Evolutionary conservation across 2,329 filamentous ascomycete genomes (phyloP), one percentile per base, ranked within the genome.

Genomic region (Ophiostoma sp.): DNA sequence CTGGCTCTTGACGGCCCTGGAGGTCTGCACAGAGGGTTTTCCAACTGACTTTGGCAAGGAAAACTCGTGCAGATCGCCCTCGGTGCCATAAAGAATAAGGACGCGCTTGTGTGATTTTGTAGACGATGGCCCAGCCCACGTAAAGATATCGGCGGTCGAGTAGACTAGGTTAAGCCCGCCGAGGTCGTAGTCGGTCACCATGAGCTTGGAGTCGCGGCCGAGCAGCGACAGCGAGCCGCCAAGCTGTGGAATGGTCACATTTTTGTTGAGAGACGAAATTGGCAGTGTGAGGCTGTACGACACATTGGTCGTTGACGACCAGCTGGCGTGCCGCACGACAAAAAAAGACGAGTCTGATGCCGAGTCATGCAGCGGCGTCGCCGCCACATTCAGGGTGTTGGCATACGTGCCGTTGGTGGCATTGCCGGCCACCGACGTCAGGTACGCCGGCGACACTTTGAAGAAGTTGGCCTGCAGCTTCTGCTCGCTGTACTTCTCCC

Each of bases 281-380:
- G 48, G 48, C 27, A 67, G 66, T 15, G 44, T 67, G 41, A 67
- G 41, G 66, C 41, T 67, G 66, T 67, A 67, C 36, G 31, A 33
- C 7, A 67, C 17, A 23, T 44, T 27, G 4, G 31, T 20, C 11
- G 66, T 67, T 5, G 27, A 54, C 15, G 66, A 52, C 66, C 66
- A 67, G 66, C 52, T 54, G 44, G 66, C 66, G 11, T 67, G 66
- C 27, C 66, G 66, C 15, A 67, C 66, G 23, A 67, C 41, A 33
- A 35, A 67, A 33, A 69, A 48, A 3, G 44, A 48, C 44, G 44
- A 48, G 17, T 48, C 44, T 6, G 44, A 48, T 8, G 5, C 6
- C 20, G 44, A 48, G 44, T 48, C 44, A n/a, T 48, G 17, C 44
- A 48, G 44, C 4, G 44, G 44, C 17, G 44, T 48, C 8, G 44